A percentile compares a stretch with the other conserved stretches of the same genome.
Evolutionary conservation across 257 asterid genomes (phyloP).

Genomic region (Solanum commersonii): DNA sequence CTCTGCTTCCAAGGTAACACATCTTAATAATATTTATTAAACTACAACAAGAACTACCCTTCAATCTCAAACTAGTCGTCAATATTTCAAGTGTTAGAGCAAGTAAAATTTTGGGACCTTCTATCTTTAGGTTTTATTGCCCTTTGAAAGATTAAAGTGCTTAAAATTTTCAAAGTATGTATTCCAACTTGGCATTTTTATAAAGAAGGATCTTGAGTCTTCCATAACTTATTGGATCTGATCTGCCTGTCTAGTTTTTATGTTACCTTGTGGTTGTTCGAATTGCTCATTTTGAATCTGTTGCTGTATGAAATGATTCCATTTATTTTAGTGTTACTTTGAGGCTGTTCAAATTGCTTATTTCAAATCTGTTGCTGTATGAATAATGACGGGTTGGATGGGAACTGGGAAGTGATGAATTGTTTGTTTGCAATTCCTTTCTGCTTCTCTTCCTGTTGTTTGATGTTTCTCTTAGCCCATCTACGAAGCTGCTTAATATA

Average conservation of each 20-base stretch:
- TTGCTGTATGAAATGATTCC: not conserved
- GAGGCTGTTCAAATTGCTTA: not conserved
- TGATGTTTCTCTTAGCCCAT: not conserved
- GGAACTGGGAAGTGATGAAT: not conserved
- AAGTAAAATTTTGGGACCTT: slow-evolving; percentile 4
- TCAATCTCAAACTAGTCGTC: not conserved
- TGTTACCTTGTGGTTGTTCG: not conserved
- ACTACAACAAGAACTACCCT: not conserved
- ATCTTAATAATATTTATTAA: not conserved
- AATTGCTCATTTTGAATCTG: not conserved
- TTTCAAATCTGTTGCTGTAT: not conserved
- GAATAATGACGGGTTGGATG: not conserved
- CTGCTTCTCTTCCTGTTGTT: not conserved
- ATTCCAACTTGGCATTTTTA: not conserved
- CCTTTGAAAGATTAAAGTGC: not conserved
- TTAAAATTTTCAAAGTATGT: not conserved
- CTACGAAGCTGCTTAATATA: not conserved
- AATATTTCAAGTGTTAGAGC: slow-evolving; percentile 1
- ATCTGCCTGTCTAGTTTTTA: not conserved
- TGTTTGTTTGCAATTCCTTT: not conserved
- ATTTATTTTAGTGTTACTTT: not conserved
- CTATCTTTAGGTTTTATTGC: not conserved
- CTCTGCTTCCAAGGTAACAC: slow-evolving; percentile 56
- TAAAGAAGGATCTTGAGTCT: not conserved
- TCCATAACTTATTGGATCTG: not conserved